These are phyloP conservation scores for Entelexis paramagnoliae DNA, from an alignment of 1,139 yeast genomes.

Conservation along the genomic window DNA sequence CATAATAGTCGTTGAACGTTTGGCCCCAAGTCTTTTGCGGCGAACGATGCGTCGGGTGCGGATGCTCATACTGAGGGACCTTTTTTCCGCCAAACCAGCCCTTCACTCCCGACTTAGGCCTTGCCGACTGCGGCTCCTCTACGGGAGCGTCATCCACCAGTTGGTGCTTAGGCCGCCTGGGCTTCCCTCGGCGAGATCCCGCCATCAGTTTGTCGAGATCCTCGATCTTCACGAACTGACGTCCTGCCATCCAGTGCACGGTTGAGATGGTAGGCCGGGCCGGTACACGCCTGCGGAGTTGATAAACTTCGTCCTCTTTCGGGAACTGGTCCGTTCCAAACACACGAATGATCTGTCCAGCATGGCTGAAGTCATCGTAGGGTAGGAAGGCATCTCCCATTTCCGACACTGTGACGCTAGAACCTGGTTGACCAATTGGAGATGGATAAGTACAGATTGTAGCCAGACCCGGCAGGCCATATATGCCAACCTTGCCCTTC, in stretches of 20 bases:
- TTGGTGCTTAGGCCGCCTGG: slow-evolving; percentile 23
- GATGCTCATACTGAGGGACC: slow-evolving; percentile 12
- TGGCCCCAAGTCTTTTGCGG: slow-evolving; percentile 26
- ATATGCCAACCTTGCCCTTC: slow-evolving; percentile 37
- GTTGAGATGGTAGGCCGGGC: slow-evolving; percentile 73
- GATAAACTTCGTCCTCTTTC: slow-evolving; percentile 35
- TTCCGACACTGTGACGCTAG: slow-evolving; percentile 37
- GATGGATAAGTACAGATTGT: slow-evolving; percentile 37
- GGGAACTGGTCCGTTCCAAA: slow-evolving; percentile 34
- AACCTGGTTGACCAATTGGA: slow-evolving; percentile 11
- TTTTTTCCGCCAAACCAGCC: slow-evolving; percentile 18
- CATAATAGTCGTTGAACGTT: slow-evolving; percentile 24
- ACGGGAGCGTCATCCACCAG: slow-evolving; percentile 17
- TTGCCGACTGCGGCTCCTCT: background rate
- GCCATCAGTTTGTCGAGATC: slow-evolving; percentile 42
- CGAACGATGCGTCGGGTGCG: slow-evolving; percentile 7
- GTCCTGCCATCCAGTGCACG: slow-evolving; percentile 80
- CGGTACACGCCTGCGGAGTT: slow-evolving; percentile 45
- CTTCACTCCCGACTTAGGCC: background rate
- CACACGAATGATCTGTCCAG: slow-evolving; percentile 41
- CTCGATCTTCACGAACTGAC: slow-evolving; percentile 45
- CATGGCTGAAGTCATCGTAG: slow-evolving; percentile 43
- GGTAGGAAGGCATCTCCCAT: slow-evolving; percentile 69
- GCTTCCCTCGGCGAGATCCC: slow-evolving; percentile 34
- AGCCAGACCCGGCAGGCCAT: slow-evolving; percentile 45